Evolutionary conservation across 2,329 filamentous ascomycete genomes (phyloP), one percentile per base, ranked within the genome.

Genomic region (Cercospora sp.): DNA sequence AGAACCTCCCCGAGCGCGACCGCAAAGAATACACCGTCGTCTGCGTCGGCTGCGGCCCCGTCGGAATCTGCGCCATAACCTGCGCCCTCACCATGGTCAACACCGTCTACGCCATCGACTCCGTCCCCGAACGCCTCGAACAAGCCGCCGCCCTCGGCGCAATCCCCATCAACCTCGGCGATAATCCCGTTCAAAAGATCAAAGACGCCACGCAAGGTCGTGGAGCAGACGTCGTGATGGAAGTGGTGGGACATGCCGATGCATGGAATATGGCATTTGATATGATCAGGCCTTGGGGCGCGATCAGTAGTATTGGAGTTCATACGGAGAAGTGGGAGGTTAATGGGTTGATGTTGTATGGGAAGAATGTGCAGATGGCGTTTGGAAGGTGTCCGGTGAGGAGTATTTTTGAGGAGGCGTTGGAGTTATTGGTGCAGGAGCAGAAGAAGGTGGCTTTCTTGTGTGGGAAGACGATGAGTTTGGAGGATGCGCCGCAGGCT

Each of bases 151-250:
- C 82, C 2, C 83, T 97, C 0, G 93, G 93, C 2, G 94, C 92
- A 2, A 92, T 94, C 79, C 89, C 92, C 0, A 88, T 93, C 80
- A 94, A 97, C 78, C 94, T 94, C 24, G 71, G 74, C 63, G 75
- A 76, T 61, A 61, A 77, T 49, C 75, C 74, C 0, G 73, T 96
- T 78, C 84, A 86, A 73, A 86, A 90, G 63, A 89, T 97, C 63
- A 88, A 88, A 76, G 90, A 91, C 73, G 86, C 90, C 59, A 95
- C 92, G 0, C 85, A 90, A 16, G 93, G 93, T 7, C 85, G 94
- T 45, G 94, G 94, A 6, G 93, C 93, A 13, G 94, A 97, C 80
- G 88, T 92, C 18, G 89, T 95, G 2, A 89, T 97, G 58, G 83
- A 85, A 71, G 81, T 82, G 3, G 83, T 85, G 4, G 84, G 83